Base-by-base conservation (phyloP, 495 filamentous ascomycete species). In the Melanomma pulvis-pyrius region DNA sequence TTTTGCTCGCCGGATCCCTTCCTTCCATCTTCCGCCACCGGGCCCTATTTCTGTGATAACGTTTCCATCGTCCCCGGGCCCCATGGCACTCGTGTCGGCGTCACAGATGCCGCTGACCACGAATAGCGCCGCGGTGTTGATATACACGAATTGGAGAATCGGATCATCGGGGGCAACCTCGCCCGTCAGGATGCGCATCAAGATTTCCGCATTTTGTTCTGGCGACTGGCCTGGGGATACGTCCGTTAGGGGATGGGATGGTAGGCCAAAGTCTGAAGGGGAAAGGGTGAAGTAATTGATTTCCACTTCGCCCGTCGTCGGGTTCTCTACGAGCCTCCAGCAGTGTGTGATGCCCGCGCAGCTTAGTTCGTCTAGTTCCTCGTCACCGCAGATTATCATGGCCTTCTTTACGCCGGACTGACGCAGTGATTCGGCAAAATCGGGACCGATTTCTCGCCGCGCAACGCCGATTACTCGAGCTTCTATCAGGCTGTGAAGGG, bases 351-450 rank as follows among this genome's bases (percentile, higher is more conserved):
- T 76, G 0, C 92, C 92, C 2, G 93, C 94, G 70, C 91, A 96
- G 66, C 88, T 92, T 60, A 99, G 87, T 78, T 99, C 94, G 75
- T 99, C 94, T 53, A 99, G 86, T 56, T 97, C 90, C 77, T 98
- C 94, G 63, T 88, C 88, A 30, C 96, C 94, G 74, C 93, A 98
- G 7, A 98, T 90, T 5, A 99, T 88, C 76, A 99, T 82, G 1
- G 89, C 92, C 74, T 96, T 96, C 67, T 80, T 83, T 4, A 86
- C 84, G 32, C 92, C 92, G n/a, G 83, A 83, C 60, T 96, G 79
- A 13, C 81, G 79, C 49, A 99, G 79, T 9, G 94, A 92, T 61
- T 94, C 90, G 1, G 88, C 92, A 74, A 97, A 99, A 15, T 92
- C 87, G 7, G 85, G 87, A 1, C 93, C 96, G 25, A 99, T 82